Evolutionary conservation across 1,139 yeast species (phyloP), one percentile per base, ranked within the genome.

Genomic region (Sugiyamaella neomexicana): DNA sequence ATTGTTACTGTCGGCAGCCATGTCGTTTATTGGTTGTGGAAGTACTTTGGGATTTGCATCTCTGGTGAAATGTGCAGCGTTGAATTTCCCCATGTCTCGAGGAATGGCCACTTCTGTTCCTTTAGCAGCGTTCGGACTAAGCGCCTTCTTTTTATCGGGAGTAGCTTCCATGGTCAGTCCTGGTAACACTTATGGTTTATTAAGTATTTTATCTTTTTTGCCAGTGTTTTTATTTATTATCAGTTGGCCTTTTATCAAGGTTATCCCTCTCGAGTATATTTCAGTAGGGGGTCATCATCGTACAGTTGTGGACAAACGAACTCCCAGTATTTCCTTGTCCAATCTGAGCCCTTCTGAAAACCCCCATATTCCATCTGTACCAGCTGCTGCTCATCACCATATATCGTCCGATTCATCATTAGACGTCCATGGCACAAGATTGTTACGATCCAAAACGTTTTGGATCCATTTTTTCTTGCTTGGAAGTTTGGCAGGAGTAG

Each of bases 401-500:
- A 3, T 20, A 20, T 20, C 25, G 17, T 20, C 40, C n/a, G 49
- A 45, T 23, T 45, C 49, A 15, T 4, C 40, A 36, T 39, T 53
- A 16, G 68, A 65, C 42, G 47, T 67, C 17, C 58, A 62, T 25
- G 73, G 72, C 9, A 29, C 56, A 5, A 45, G 59, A n/a, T 59
- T 71, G 44, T 52, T 70, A 16, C 52, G 55, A 9, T 50, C 55
- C n/a, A 56, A 60, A n/a, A 52, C 62, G 10, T 73, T 74, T 58
- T 72, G 76, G 76, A 54, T 65, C 17, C 73, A 70, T 54, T 67
- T 71, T 61, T 46, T 78, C 8, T 74, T 85, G 16, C 73, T 86
- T 58, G 86, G 90, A 1, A 69, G 81, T 2, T 71, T 85, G 46
- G 86, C 87, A 61, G 88, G 90, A 1, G 76, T 83, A 57, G 95